Evolutionary conservation across 306 rosid genomes (phyloP).

Genomic region (Lathyrus aphaca): DNA sequence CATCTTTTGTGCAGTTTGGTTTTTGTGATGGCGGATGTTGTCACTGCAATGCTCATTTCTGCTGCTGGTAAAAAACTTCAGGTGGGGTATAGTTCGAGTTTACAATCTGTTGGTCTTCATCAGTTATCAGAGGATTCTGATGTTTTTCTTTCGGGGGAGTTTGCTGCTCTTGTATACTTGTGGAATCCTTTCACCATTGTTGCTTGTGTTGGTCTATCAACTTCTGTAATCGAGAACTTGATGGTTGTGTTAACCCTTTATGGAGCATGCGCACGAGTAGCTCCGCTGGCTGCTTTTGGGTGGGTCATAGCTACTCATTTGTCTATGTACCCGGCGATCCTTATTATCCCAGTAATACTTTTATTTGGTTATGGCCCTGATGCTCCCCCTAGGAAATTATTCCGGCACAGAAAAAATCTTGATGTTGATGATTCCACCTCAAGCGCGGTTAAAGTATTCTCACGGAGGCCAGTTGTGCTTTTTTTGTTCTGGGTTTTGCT

Average conservation of each 20-base stretch:
- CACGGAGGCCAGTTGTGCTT: constrained; percentile 61
- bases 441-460: constrained; percentile 46
- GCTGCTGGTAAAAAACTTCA: constrained; percentile 71
- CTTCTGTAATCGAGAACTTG: constrained; percentile 56
- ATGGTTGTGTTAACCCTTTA: constrained; percentile 51
- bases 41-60: constrained; percentile 70
- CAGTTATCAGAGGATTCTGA: constrained; percentile 52
- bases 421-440: constrained; percentile 49
- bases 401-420: constrained; percentile 46
- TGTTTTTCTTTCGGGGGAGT: constrained; percentile 49
- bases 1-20: constrained; percentile 82
- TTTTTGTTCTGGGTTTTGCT: constrained; percentile 65
- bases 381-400: constrained; percentile 81
- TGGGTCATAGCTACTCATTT: constrained; percentile 95
- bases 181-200: constrained; percentile 59
- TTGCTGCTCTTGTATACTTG: constrained; percentile 53
- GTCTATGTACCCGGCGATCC: constrained; percentile 83
- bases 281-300: constrained; percentile 90
- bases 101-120: constrained; percentile 57
- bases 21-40: constrained; percentile 80
- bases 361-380: constrained; percentile 86
- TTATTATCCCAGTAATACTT: constrained; percentile 80
- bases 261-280: constrained; percentile 54
- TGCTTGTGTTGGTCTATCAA: constrained; percentile 59
- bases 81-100: constrained; percentile 53